Conservation (phyloP, 2,329 filamentous ascomycete genomes). For the Aspergillus pseudoterreus region DNA sequence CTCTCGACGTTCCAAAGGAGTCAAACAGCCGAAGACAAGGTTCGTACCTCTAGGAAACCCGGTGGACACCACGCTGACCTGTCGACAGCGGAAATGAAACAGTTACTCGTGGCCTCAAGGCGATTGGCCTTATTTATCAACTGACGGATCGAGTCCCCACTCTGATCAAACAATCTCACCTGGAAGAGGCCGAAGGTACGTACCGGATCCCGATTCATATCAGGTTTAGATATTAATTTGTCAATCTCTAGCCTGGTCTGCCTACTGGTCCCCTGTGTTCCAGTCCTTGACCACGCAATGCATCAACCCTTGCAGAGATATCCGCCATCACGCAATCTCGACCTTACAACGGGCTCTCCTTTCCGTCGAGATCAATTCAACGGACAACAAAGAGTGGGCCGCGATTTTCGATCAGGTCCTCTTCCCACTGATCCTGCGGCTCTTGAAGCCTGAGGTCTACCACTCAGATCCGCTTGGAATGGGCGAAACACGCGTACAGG, state of each 20-base stretch:
- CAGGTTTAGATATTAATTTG: not conserved
- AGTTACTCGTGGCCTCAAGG: slow-evolving; percentile 73
- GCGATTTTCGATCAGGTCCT: slow-evolving; percentile 92
- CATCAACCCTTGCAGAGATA: slow-evolving; percentile 89
- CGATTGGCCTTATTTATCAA: slow-evolving; percentile 75
- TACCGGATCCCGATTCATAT: not conserved
- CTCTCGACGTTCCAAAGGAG: slow-evolving; percentile 49
- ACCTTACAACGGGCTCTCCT: slow-evolving; percentile 82
- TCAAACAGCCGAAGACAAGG: slow-evolving; percentile 54
- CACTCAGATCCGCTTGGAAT: slow-evolving; percentile 87
- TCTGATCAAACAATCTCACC: slow-evolving; percentile 87
- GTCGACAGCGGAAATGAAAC: slow-evolving; percentile 61
- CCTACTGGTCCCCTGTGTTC: slow-evolving; percentile 96
- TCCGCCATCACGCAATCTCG: slow-evolving; percentile 82
- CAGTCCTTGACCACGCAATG: slow-evolving; percentile 84
- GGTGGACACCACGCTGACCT: slow-evolving; percentile 6
- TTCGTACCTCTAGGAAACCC: slow-evolving; percentile 32
- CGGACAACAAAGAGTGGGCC: slow-evolving; percentile 85
- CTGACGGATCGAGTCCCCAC: slow-evolving; percentile 78
- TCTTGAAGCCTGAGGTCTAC: slow-evolving; percentile 93
- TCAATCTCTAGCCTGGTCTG: slow-evolving; percentile 71
- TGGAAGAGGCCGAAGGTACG: slow-evolving; percentile 78
- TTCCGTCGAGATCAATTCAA: slow-evolving; percentile 77
- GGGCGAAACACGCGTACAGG: slow-evolving; percentile 91
- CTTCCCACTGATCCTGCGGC: slow-evolving; percentile 80